Percentiles rank a stretch among this genome's conserved stretches.
Conservation (phyloP, 2,329 filamentous ascomycete genomes). For the Penicillium sp. region DNA sequence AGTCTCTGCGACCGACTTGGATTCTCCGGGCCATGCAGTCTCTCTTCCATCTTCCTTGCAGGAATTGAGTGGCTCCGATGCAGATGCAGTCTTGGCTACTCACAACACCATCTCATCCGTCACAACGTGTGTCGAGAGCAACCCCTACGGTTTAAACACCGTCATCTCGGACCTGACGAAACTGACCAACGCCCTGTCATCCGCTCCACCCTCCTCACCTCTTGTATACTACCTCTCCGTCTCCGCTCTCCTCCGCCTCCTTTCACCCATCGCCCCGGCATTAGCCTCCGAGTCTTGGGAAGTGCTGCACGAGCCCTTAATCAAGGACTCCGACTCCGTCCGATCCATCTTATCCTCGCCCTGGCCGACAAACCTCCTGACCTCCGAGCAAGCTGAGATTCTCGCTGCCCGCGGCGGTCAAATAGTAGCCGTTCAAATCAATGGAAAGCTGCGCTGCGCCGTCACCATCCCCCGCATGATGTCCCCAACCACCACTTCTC, state of each 20-base stretch:
- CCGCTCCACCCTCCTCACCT: conserved; percentile 44
- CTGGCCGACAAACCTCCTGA: conserved; percentile 58
- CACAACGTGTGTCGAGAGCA: conserved; percentile 65
- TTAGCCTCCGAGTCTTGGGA: conserved; percentile 80
- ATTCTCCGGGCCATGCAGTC: conserved; percentile 20
- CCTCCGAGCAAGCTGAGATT: conserved; percentile 38
- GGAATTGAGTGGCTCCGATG: conserved; percentile 36
- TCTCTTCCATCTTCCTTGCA: conserved; percentile 29
- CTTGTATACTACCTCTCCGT: conserved; percentile 45
- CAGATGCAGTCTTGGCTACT: conserved; percentile 60
- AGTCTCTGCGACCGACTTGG: conserved; percentile 21
- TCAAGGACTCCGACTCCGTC: conserved; percentile 13
- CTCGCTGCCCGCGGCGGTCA: conserved; percentile 51
- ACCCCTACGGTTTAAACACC: conserved; percentile 77
- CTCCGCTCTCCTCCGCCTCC: conserved; percentile 64
- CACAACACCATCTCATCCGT: conserved; percentile 68
- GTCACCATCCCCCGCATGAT: conserved; percentile 61
- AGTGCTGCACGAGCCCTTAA: conserved; percentile 46
- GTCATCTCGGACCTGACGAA: conserved; percentile 79
- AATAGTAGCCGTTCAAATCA: conserved; percentile 67
- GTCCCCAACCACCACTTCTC: conserved; percentile 30
- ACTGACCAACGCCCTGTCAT: conserved; percentile 67
- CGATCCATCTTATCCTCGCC: conserved; percentile 45
- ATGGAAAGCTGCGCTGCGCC: conserved; percentile 72
- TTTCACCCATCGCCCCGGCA: conserved; percentile 77